Percentiles rank a stretch among this genome's conserved stretches.
These are phyloP conservation scores for Cicer bijugum DNA, from an alignment of 306 rosid genomes.

Conservation along the genomic window DNA sequence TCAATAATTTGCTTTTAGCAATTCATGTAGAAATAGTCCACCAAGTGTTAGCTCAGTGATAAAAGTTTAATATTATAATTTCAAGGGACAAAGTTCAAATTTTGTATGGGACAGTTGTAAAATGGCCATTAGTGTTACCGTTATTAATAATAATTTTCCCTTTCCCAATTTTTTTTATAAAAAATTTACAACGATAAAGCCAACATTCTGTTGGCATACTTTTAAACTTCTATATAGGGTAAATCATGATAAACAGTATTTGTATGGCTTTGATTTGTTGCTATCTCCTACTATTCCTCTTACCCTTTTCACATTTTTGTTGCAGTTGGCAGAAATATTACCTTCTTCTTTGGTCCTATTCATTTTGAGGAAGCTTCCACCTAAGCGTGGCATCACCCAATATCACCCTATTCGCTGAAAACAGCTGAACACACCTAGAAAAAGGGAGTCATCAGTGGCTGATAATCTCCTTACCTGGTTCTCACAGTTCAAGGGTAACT, in stretches of 20 bases:
- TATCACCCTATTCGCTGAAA: constrained; percentile 61
- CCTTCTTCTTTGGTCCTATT: constrained; percentile 60
- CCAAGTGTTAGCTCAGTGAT: background rate
- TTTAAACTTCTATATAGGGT: background rate
- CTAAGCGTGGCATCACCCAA: constrained; percentile 60
- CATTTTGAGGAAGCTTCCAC: constrained; percentile 60
- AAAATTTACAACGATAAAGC: background rate
- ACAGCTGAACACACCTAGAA: constrained; percentile 33
- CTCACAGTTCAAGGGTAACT: constrained; percentile 30
- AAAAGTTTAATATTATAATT: too few species aligned
- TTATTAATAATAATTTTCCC: too few species aligned
- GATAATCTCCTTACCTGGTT: constrained; percentile 35
- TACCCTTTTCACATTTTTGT: constrained; percentile 29
- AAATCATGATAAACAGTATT: constrained; percentile 4
- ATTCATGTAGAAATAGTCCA: background rate
- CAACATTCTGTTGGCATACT: background rate
- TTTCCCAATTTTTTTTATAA: too few species aligned
- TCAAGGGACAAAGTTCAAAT: too few species aligned
- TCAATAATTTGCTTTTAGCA: background rate
- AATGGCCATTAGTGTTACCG: too few species aligned
- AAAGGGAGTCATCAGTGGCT: constrained; percentile 31
- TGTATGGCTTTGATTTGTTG: constrained; percentile 13
- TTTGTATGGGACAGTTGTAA: too few species aligned
- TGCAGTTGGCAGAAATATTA: constrained; percentile 59
- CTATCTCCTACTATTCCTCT: constrained; percentile 27